Conservation (phyloP, 2,329 filamentous ascomycete genomes). For the Curvularia spicifera region DNA sequence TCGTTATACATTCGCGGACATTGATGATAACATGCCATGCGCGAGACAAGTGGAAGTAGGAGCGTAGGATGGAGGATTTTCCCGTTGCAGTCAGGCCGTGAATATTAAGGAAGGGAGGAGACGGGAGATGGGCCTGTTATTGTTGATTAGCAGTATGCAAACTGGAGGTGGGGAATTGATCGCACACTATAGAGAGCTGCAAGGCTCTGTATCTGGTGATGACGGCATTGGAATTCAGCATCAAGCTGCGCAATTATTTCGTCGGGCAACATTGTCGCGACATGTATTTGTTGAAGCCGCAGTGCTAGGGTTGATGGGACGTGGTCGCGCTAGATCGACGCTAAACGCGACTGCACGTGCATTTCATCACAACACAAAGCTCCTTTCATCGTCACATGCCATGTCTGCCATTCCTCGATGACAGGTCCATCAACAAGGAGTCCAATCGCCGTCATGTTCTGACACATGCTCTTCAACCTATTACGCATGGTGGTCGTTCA, state of each 20-base stretch:
- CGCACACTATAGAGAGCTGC: constrained; percentile 54
- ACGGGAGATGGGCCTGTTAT: constrained; percentile 67
- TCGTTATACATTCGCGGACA: constrained; percentile 78
- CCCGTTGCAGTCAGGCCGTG: constrained; percentile 88
- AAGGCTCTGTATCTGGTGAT: constrained; percentile 57
- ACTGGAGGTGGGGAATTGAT: too few relatives aligned
- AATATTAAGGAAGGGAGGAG: constrained; percentile 75
- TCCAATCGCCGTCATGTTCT: too few relatives aligned
- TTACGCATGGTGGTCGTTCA: too few relatives aligned
- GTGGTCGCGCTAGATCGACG: constrained; percentile 23
- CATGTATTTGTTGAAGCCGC: constrained; percentile 5
- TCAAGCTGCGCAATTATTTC: constrained; percentile 47
- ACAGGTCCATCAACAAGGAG: too few relatives aligned
- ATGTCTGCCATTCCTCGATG: background rate
- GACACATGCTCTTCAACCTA: too few relatives aligned
- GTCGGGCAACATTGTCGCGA: constrained; percentile 47
- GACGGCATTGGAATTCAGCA: constrained; percentile 52
- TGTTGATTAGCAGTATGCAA: constrained; percentile 23
- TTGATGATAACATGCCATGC: constrained; percentile 68
- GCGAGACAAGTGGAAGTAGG: constrained; percentile 62
- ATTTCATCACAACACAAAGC: background rate
- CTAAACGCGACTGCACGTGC: constrained; percentile 35
- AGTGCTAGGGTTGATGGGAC: background rate
- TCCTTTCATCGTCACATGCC: background rate
- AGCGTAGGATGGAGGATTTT: constrained; percentile 74